Evolutionary conservation across 371 early-diverging fungal species (phyloP), one percentile per base, ranked within the genome.

Genomic region (Capniomyces stellatus): DNA sequence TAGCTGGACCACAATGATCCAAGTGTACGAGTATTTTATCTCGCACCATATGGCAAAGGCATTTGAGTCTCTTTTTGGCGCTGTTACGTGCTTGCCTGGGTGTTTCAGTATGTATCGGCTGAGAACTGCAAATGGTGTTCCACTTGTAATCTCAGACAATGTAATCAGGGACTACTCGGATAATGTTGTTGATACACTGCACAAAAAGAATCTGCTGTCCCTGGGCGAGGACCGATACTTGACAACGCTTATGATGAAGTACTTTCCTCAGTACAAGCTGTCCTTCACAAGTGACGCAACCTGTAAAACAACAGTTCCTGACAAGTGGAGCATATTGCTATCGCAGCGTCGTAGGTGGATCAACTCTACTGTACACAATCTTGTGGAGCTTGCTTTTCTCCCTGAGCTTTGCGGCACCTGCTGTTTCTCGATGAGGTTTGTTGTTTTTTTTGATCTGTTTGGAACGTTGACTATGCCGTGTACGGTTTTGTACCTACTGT

Each of bases 261-360:
- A 94, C 61, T 98, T 98, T 73, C 95, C 98, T 50, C 84, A 89
- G 64, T 83, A 87, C 73, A 94, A 94, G 70, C 83, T 92, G 75
- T 87, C 87, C 30, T 99, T 98, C 63, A 88, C 92, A 2, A 77
- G 92, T 3, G 85, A 88, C 57, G 99, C 99, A 0, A 79, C 83
- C 58, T 95, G 98, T 67, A 76, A 77, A 61, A 98, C 99, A 2
- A 81, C 81, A 28, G 99, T 89, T 6, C 99, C 99, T 3, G 94
- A 94, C 55, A 76, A 78, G 46, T 98, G 94, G 84, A 70, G 75
- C 28, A 79, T 98, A 24, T 74, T 99, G 42, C 70, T 98, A 35
- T 96, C 94, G 53, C 97, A 96, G 64, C 78, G 97, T 51, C 81
- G 97, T 58, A 76, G 97, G 54, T 96, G 98, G 98, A 97, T 97